These are phyloP conservation scores for Naganishia vaughanmartiniae DNA, from an alignment of 768 basidiomycete genomes.

Conservation along the genomic window DNA sequence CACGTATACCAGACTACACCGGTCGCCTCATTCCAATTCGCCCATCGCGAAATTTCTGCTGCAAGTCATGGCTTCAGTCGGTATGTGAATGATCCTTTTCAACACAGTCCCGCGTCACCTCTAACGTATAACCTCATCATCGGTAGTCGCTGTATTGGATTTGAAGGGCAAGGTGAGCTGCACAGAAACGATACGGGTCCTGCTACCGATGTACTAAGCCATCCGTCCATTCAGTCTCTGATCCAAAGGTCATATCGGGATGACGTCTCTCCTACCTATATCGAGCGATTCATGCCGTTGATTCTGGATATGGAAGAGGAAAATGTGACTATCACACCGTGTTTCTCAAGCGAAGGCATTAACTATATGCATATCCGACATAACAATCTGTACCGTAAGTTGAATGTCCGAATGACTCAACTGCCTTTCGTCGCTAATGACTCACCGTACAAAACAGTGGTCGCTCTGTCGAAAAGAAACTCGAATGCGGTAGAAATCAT, in stretches of 20 bases:
- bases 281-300: conserved; percentile 90
- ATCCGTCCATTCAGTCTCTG: conserved; percentile 58
- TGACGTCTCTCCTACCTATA: conserved; percentile 81
- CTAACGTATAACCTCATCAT: not conserved
- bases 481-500: conserved; percentile 93
- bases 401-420: not conserved
- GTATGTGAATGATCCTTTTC: not conserved
- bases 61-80: conserved; percentile 20
- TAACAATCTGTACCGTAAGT: conserved; percentile 91
- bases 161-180: conserved; percentile 15
- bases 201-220: not conserved
- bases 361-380: conserved; percentile 99
- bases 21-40: not conserved
- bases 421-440: not conserved
- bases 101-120: not conserved
- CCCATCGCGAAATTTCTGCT: not conserved
- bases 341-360: conserved; percentile 89
- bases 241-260: conserved; percentile 96
- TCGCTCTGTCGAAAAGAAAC: conserved; percentile 93
- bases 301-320: conserved; percentile 96
- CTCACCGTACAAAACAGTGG: conserved; percentile 59
- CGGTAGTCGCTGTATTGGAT: conserved; percentile 21
- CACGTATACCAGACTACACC: not conserved
- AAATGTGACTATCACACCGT: conserved; percentile 90
- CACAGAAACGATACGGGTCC: not conserved